Evolutionary conservation across 2,329 filamentous ascomycete genomes (phyloP).

Genomic region (Celoporthe dispersa): DNA sequence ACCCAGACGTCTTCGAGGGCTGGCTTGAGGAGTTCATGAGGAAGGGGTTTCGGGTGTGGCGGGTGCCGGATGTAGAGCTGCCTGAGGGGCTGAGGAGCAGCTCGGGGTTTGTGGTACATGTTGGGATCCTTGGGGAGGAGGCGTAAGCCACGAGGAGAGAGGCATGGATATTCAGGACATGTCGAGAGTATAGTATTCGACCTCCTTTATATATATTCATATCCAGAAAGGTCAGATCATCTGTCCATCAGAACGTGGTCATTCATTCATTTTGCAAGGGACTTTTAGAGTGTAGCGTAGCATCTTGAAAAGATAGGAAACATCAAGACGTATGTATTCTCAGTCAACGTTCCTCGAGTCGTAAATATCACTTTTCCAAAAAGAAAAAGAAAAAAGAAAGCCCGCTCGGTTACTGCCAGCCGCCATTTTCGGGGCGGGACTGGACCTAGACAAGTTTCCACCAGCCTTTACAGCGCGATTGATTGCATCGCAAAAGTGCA

Average conservation of each 20-base stretch:
- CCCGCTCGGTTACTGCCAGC: slow-evolving; percentile 4
- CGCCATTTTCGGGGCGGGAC: background rate
- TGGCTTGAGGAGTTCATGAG: slow-evolving; percentile 74
- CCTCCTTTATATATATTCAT: no score
- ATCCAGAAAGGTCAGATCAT: background rate
- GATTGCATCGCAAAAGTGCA: background rate
- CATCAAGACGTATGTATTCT: background rate
- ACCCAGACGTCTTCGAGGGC: slow-evolving; percentile 80
- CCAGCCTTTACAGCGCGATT: slow-evolving; percentile 7
- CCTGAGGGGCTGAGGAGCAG: slow-evolving; percentile 62
- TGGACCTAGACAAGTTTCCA: background rate
- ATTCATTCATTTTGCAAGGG: background rate
- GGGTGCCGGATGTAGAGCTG: slow-evolving; percentile 68
- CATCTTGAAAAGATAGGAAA: background rate
- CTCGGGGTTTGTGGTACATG: slow-evolving; percentile 81
- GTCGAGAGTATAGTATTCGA: background rate
- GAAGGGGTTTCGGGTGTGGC: slow-evolving; percentile 73
- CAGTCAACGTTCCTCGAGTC: slow-evolving; percentile 17
- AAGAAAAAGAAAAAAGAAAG: no score
- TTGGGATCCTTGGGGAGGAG: slow-evolving; percentile 61
- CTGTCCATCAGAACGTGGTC: background rate
- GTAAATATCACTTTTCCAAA: slow-evolving; percentile 18
- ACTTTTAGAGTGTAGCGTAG: background rate
- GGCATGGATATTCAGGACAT: background rate
- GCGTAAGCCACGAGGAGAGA: background rate